phyloP scores from a whole-genome alignment of 352 stramenopile species.

The Globisporangium cylindrosporum region DNA sequence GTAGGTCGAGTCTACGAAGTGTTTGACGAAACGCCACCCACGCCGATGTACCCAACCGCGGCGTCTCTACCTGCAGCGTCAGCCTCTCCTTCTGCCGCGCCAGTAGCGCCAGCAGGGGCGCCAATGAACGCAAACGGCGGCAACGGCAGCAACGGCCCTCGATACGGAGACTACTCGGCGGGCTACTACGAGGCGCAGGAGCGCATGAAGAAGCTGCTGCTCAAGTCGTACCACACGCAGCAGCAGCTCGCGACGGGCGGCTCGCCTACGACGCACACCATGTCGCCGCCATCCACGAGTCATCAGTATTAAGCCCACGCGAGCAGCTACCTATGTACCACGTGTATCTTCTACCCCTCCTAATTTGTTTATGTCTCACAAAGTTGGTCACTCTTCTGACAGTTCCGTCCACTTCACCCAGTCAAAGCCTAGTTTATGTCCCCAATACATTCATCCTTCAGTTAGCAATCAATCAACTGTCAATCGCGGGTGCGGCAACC shows the following conservation, averaged over 20 bases:
- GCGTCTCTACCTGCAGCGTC: constrained; percentile 25
- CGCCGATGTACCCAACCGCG: constrained; percentile 16
- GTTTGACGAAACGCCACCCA: constrained; percentile 26
- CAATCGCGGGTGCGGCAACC: neutral
- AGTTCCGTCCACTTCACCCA: neutral
- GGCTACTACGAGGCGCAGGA: constrained; percentile 68
- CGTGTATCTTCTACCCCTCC: neutral
- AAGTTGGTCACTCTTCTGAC: neutral
- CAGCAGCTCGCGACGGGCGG: constrained; percentile 61
- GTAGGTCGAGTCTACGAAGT: constrained; percentile 40
- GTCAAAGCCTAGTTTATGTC: neutral
- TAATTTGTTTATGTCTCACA: neutral
- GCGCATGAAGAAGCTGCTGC: constrained; percentile 69
- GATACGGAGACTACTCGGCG: constrained; percentile 36
- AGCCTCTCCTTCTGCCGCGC: constrained; percentile 11
- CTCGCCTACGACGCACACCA: constrained; percentile 18
- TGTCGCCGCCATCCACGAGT: constrained; percentile 4
- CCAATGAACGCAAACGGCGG: neutral
- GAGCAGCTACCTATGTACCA: neutral
- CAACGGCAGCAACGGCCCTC: constrained; percentile 10
- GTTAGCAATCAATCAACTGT: neutral
- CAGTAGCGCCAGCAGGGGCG: neutral
- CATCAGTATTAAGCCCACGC: constrained; percentile 2
- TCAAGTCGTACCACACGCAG: constrained; percentile 81
- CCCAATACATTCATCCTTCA: neutral